Evolutionary conservation across 805 yeast species (phyloP).

Genomic region (Lipomyces starkeyi): DNA sequence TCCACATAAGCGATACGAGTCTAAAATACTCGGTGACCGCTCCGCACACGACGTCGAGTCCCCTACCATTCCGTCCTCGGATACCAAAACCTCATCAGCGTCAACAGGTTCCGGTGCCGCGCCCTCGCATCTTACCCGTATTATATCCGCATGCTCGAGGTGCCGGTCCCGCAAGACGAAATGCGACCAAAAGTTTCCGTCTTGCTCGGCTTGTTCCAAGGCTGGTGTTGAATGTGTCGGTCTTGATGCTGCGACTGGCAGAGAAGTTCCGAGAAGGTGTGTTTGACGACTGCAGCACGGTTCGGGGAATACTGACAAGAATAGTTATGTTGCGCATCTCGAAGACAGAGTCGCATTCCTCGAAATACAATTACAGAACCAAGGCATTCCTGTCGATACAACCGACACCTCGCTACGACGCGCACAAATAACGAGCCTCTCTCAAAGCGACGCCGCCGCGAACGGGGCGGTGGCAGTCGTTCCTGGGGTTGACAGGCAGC

Average conservation of each 20-base stretch:
- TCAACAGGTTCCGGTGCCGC: constrained; percentile 36
- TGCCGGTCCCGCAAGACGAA: constrained; percentile 72
- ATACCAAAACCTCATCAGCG: constrained; percentile 23
- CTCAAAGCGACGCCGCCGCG: constrained; percentile 7
- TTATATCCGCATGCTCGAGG: constrained; percentile 81
- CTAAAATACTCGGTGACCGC: constrained; percentile 5
- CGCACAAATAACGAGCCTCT: neutral
- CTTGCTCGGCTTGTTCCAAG: constrained; percentile 65
- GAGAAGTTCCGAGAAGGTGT: constrained; percentile 78
- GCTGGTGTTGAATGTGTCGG: constrained; percentile 80
- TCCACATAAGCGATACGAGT: constrained; percentile 14
- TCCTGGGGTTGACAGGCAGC: neutral
- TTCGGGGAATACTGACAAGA: neutral
- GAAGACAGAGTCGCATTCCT: constrained; percentile 68
- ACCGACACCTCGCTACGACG: constrained; percentile 26
- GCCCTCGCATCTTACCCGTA: constrained; percentile 35
- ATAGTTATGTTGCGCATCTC: constrained; percentile 63
- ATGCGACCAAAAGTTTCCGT: constrained; percentile 73
- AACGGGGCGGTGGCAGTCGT: neutral
- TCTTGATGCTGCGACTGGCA: constrained; percentile 84
- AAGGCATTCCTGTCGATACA: constrained; percentile 48
- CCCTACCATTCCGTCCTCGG: constrained; percentile 1
- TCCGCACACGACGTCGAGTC: constrained; percentile 7
- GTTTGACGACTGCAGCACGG: neutral
- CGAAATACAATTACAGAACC: constrained; percentile 55